Evolutionary conservation across 2,329 filamentous ascomycete species (phyloP), one percentile per base, ranked within the genome.

Genomic region (Alternaria sp.): DNA sequence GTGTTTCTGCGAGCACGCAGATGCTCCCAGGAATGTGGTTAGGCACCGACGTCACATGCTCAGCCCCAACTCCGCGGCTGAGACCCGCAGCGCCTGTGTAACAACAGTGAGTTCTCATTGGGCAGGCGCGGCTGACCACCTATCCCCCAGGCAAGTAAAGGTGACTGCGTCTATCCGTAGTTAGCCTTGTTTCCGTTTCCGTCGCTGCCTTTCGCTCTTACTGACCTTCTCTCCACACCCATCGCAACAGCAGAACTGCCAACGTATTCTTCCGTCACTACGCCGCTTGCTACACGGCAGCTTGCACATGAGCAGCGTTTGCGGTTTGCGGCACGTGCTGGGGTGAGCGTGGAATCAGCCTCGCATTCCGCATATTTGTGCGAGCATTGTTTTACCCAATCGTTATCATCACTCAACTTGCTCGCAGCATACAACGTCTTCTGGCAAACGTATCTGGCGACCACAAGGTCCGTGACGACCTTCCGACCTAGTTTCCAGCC

Each of bases 11-110:
- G 18, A 41, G 1, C n/a, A 41, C 5, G 37, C 5, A 41, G 15
- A 18, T 10, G 8, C 37, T 41, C 37, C 37, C 37, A 18, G n/a
- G 37, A 41, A 41, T 41, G 37, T 41, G n/a, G 37, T 18, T 41
- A 41, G 49, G 49, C 30, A 53, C 5, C 30, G 14, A 41, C 30
- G 49, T 41, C 30, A 53, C 49, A 53, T 41, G 49, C 20, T 53
- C 49, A 37, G 28, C 49, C 30, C 49, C 30, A 41, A 53, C 21
- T 21, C 9, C 23, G 15, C 45, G n/a, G 45, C 30, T 33, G 30
- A 33, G 14, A 33, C 30, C 49, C 49, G 49, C 49, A 4, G 37
- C 59, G 53, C 45, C 55, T 61, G 25, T 61, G 53, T 57, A 20
- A 37, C 53, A 9, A 37, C 37, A 18, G 8, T 18, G 30, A 53